These are phyloP conservation scores for Solanum etuberosum DNA, from an alignment of 257 asterid species.

Conservation along the genomic window DNA sequence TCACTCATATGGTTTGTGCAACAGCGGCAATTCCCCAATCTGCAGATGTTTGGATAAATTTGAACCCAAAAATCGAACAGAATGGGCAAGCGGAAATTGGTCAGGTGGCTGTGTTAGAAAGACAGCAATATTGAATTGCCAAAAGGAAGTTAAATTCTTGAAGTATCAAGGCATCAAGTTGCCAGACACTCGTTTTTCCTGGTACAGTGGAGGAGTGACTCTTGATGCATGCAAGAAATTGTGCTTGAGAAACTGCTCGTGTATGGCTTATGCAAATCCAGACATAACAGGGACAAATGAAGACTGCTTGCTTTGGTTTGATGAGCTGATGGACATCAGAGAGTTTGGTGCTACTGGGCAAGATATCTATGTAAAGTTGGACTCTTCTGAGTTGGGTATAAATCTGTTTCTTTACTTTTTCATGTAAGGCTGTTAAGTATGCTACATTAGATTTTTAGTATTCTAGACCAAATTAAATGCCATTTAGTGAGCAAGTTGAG, in stretches of 20 bases:
- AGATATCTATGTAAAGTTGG: background rate
- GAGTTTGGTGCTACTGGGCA: background rate
- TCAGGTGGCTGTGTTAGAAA: constrained; percentile 21
- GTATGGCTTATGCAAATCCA: background rate
- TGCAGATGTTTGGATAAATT: constrained; percentile 28
- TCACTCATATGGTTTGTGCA: constrained; percentile 21
- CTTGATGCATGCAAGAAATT: constrained; percentile 3
- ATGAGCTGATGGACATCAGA: background rate
- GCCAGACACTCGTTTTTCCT: constrained; percentile 14
- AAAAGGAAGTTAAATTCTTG: background rate
- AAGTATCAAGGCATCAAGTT: constrained; percentile 10
- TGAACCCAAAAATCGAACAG: constrained; percentile 4
- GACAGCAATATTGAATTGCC: constrained; percentile 6
- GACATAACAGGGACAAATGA: background rate
- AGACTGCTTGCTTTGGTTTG: background rate
- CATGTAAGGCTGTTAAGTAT: background rate
- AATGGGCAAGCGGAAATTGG: constrained; percentile 8
- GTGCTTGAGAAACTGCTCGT: background rate
- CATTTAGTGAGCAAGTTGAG: background rate
- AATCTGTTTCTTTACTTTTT: background rate
- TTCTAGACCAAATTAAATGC: background rate
- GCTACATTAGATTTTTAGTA: background rate
- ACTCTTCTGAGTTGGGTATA: background rate
- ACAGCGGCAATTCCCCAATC: background rate
- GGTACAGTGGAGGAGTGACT: background rate